Evolutionary conservation across 106 monocot genomes (phyloP).

Genomic region (Dioscorea dumetorum): DNA sequence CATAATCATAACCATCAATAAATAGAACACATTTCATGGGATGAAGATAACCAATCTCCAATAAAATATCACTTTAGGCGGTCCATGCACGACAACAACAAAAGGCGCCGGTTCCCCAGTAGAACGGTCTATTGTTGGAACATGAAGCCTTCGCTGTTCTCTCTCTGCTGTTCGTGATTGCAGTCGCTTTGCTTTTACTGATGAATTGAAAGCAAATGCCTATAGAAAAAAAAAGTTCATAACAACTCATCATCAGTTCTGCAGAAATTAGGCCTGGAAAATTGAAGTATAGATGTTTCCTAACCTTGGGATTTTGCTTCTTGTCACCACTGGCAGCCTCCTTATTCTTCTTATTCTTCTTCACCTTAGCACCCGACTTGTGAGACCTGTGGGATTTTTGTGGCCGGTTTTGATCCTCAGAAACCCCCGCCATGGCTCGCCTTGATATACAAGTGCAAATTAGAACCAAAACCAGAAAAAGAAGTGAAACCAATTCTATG

Average conservation of each 20-base stretch:
- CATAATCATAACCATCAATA: constrained; percentile 1
- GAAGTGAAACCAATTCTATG: no score
- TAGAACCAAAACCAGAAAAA: no score
- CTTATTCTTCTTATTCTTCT: constrained; percentile 22
- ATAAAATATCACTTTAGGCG: constrained; percentile 50
- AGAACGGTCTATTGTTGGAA: constrained; percentile 75
- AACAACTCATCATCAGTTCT: background rate
- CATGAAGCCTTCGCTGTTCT: constrained; percentile 81
- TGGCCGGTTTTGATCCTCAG: constrained; percentile 9
- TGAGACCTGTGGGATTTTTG: constrained; percentile 25
- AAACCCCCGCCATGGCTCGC: background rate
- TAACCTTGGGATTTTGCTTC: constrained; percentile 33
- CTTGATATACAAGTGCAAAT: no score
- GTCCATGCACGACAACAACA: constrained; percentile 92
- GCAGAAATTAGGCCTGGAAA: no score
- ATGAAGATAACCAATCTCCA: background rate
- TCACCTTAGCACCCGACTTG: constrained; percentile 20
- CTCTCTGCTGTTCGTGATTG: constrained; percentile 77
- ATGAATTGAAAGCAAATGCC: constrained; percentile 92
- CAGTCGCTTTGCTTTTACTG: constrained; percentile 70
- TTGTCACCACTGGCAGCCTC: constrained; percentile 11
- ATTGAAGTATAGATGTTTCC: background rate
- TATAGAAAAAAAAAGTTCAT: constrained; percentile 4
- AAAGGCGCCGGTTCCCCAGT: constrained; percentile 83
- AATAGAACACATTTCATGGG: background rate